Conservation (phyloP, 1,284 basidiomycete genomes). For the Papiliotrema terrestris region DNA sequence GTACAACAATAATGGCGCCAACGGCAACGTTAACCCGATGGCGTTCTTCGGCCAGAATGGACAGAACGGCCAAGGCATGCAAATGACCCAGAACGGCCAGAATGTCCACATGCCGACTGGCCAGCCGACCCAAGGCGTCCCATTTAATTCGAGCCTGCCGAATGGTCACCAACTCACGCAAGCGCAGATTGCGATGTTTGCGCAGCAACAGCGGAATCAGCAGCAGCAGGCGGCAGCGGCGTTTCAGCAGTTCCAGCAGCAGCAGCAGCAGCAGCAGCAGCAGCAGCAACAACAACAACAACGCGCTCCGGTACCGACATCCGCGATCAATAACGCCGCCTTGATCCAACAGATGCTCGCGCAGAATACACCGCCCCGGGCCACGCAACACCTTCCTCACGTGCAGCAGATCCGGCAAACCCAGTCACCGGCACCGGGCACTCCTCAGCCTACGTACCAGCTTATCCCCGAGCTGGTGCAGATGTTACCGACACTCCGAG, state of each 20-base stretch:
- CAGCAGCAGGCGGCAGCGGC: neutral
- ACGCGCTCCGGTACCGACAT: neutral
- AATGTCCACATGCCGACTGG: too few species aligned
- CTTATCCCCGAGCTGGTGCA: too few species aligned
- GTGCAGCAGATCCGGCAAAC: too few species aligned
- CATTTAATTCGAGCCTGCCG: slow-evolving; percentile 1
- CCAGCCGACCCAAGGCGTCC: too few species aligned
- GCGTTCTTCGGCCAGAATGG: neutral
- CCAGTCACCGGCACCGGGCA: too few species aligned
- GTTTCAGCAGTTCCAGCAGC: slow-evolving; percentile 7
- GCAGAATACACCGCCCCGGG: neutral
- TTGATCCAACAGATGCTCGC: neutral
- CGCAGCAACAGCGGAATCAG: neutral
- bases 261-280: slow-evolving; percentile 7
- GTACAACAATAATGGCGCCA: slow-evolving; percentile 8
- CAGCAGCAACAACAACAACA: slow-evolving; percentile 4
- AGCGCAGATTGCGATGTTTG: neutral
- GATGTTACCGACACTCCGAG: too few species aligned
- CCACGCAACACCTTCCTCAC: too few species aligned
- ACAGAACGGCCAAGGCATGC: too few species aligned
- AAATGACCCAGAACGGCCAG: too few species aligned
- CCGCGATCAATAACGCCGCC: neutral
- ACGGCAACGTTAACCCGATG: slow-evolving; percentile 8
- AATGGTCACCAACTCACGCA: slow-evolving; percentile 8
- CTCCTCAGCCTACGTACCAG: too few species aligned